Base-by-base conservation (phyloP, 805 yeast species). In the Yamadazyma akitaensis region DNA sequence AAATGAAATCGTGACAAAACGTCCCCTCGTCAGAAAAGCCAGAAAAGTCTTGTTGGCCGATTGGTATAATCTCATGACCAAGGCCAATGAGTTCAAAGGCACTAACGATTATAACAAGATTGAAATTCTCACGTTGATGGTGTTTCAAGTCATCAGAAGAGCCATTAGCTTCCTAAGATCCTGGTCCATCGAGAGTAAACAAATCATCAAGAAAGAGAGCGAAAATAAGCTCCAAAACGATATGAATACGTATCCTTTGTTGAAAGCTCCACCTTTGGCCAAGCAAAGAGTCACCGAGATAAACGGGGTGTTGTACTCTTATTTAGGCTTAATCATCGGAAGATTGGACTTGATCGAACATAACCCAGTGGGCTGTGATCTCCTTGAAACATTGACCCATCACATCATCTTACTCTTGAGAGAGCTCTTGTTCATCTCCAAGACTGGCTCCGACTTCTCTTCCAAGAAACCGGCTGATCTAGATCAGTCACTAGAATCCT, bases 21-120 rank as follows among this genome's bases (percentile, higher is more conserved):
- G 79, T 42, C 83, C 88, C 1, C 61, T 76, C 3, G 79, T 87
- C 13, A 70, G 88, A 46, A 80, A 76, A 51, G 72, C 81, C 44
- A 74, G 96, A 53, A 87, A 87, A 61, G 73, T 81, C 33, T 64
- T 87, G 46, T 72, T 87, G 28, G 84, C 91, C 2, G 91, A 85
- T 59, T 87, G 95, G 96, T 85, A 86, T 52, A 82, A 81, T 43
- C 68, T 87, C 35, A 83, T 85, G 82, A 75, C 81, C 33, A 85
- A 84, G 57, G 91, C 92, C 1, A 85, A 84, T 51, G 86, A 84
- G 34, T 85, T 79, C 56, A 80, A 83, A 58, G 81, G 84, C 37
- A 82, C 90, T 0, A 70, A 81, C 24, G 79, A 76, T 43, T 67
- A 69, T 21, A 70, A 73, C 31, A 82, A 84, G 54, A 74, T 87